Evolutionary conservation across 257 asterid species (phyloP).

Genomic region (Salvia splendens): DNA sequence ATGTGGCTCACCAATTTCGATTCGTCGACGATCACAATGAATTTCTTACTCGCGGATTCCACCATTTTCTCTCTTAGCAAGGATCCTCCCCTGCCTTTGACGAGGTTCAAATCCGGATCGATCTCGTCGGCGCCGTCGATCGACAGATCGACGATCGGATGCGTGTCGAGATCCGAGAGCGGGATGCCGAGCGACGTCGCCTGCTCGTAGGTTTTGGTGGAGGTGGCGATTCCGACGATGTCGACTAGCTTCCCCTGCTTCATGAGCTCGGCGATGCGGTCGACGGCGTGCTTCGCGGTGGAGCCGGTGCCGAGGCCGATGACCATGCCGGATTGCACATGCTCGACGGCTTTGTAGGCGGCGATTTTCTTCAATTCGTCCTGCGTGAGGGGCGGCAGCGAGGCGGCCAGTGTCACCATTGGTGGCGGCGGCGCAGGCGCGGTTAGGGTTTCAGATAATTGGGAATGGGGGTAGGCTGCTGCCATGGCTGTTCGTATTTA

Average conservation of each 20-base stretch:
- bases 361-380: conserved; percentile 63
- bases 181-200: conserved; percentile 60
- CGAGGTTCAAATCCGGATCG: conserved; percentile 61
- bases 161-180: conserved; percentile 59
- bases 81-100: conserved; percentile 69
- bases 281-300: conserved; percentile 69
- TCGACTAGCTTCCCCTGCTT: conserved; percentile 45
- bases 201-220: conserved; percentile 50
- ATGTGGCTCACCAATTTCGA: conserved; percentile 53
- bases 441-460: conserved; percentile 35
- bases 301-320: conserved; percentile 69
- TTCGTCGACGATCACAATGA: conserved; percentile 59
- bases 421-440: conserved; percentile 20
- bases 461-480: conserved; percentile 47
- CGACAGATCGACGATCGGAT: conserved; percentile 59
- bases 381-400: conserved; percentile 42
- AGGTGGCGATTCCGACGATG: conserved; percentile 59
- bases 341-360: conserved; percentile 68
- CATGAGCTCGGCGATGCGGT: conserved; percentile 51
- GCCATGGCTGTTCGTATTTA: conserved; percentile 44
- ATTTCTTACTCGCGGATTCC: conserved; percentile 54
- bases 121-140: conserved; percentile 80
- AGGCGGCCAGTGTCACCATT: conserved; percentile 40
- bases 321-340: conserved; percentile 61
- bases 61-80: conserved; percentile 63